These are phyloP conservation scores for Fusarium anguioides DNA, from an alignment of 2,329 filamentous ascomycete genomes.

Conservation along the genomic window DNA sequence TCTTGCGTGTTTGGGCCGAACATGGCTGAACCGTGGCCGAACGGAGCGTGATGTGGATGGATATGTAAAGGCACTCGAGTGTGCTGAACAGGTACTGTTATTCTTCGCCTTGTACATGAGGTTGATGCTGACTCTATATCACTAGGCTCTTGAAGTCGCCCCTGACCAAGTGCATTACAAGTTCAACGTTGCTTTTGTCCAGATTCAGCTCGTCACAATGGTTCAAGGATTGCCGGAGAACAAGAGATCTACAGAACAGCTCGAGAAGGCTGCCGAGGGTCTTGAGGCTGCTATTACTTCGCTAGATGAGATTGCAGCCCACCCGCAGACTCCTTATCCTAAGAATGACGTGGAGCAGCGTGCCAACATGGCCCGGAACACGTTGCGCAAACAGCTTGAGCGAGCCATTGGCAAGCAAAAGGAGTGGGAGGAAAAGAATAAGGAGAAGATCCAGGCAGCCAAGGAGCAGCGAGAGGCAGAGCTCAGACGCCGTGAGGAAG, in stretches of 20 bases:
- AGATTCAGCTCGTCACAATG: constrained; percentile 89
- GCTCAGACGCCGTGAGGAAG: constrained; percentile 80
- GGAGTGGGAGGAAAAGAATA: constrained; percentile 94
- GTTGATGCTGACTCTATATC: constrained; percentile 20
- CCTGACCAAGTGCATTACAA: constrained; percentile 91
- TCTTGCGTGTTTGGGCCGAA: constrained; percentile 85
- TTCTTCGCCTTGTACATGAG: background rate
- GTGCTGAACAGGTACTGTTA: constrained; percentile 68
- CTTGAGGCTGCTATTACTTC: constrained; percentile 86
- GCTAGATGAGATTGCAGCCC: constrained; percentile 70
- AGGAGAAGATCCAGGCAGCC: constrained; percentile 85
- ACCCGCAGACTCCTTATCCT: constrained; percentile 83
- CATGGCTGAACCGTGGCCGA: constrained; percentile 85
- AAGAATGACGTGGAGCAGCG: constrained; percentile 91
- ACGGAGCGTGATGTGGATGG: constrained; percentile 67
- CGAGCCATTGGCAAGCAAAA: constrained; percentile 85
- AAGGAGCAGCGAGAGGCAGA: constrained; percentile 84
- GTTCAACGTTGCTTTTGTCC: constrained; percentile 98
- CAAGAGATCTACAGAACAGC: constrained; percentile 80
- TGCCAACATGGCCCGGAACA: constrained; percentile 97
- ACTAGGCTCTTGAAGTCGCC: constrained; percentile 77
- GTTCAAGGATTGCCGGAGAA: constrained; percentile 80
- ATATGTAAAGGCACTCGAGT: constrained; percentile 68
- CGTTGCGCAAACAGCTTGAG: constrained; percentile 90
- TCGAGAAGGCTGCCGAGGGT: constrained; percentile 82